These are phyloP conservation scores for Grammothele lineata DNA, from an alignment of 768 basidiomycete genomes.

Conservation along the genomic window DNA sequence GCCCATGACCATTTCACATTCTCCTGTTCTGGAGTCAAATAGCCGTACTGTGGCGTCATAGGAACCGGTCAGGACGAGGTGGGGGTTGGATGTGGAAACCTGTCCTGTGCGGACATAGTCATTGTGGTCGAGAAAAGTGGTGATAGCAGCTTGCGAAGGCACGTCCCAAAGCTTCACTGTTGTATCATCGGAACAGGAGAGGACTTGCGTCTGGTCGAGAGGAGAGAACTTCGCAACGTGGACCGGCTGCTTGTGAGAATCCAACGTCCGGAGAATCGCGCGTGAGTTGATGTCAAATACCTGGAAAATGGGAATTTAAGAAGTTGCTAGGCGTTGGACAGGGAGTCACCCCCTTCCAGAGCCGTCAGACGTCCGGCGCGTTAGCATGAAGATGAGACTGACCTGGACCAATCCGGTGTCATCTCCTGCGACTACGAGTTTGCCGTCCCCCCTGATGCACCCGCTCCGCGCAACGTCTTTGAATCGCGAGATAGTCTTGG, in stretches of 20 bases:
- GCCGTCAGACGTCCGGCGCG: too few relatives aligned
- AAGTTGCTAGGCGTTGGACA: neutral
- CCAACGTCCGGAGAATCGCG: constrained; percentile 88
- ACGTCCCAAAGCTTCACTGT: constrained; percentile 95
- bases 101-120: constrained; percentile 96
- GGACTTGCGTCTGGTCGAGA: constrained; percentile 72
- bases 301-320: constrained; percentile 32
- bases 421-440: constrained; percentile 91
- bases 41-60: constrained; percentile 91
- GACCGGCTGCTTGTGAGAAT: constrained; percentile 93
- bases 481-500: constrained; percentile 94
- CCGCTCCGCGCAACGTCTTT: constrained; percentile 93
- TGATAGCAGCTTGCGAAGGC: constrained; percentile 76
- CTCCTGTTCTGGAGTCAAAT: constrained; percentile 81
- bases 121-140: constrained; percentile 80
- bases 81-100: constrained; percentile 77
- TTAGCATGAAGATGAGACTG: neutral
- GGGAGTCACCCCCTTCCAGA: too few relatives aligned
- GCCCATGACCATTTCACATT: constrained; percentile 82
- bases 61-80: constrained; percentile 86
- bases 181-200: constrained; percentile 96
- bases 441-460: constrained; percentile 87
- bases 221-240: constrained; percentile 92
- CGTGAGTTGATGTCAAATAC: constrained; percentile 89
- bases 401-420: constrained; percentile 88